A percentile compares a stretch with the other conserved stretches of the same genome.
Conservation (phyloP, 768 basidiomycete genomes). For the Mycena amicta region DNA sequence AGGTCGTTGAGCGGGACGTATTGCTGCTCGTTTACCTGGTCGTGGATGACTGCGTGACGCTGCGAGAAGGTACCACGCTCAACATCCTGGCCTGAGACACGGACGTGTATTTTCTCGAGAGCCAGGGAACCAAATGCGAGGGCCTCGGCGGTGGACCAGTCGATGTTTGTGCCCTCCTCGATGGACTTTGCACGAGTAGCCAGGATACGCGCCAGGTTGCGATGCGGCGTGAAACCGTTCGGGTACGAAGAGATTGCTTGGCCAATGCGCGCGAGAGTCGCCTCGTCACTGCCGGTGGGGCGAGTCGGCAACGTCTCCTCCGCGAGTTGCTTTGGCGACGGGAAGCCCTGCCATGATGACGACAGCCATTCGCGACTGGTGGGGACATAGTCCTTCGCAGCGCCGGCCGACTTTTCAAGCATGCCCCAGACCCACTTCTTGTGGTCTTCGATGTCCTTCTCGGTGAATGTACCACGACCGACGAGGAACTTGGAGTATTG, state of each 20-base stretch:
- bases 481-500: slow-evolving; percentile 91
- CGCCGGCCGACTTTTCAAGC: slow-evolving; percentile 95
- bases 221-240: slow-evolving; percentile 82
- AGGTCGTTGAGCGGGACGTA: slow-evolving; percentile 91
- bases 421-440: slow-evolving; percentile 99
- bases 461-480: slow-evolving; percentile 90
- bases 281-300: slow-evolving; percentile 78
- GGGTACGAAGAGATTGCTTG: slow-evolving; percentile 87
- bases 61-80: slow-evolving; percentile 99
- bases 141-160: slow-evolving; percentile 98
- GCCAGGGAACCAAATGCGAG: slow-evolving; percentile 94
- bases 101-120: slow-evolving; percentile 91
- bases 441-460: slow-evolving; percentile 96
- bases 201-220: slow-evolving; percentile 93
- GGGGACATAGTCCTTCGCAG: slow-evolving; percentile 92
- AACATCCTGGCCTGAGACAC: slow-evolving; percentile 96
- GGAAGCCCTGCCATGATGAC: slow-evolving; percentile 97
- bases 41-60: slow-evolving; percentile 95
- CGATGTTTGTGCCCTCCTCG: slow-evolving; percentile 88
- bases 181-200: slow-evolving; percentile 85
- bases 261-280: slow-evolving; percentile 80
- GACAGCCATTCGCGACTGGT: slow-evolving; percentile 97
- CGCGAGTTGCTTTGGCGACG: slow-evolving; percentile 92
- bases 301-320: slow-evolving; percentile 91
- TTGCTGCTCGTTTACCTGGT: slow-evolving; percentile 89